phyloP scores from a whole-genome alignment of 2,329 filamentous ascomycete species.

The Botrytis fragariae region DNA sequence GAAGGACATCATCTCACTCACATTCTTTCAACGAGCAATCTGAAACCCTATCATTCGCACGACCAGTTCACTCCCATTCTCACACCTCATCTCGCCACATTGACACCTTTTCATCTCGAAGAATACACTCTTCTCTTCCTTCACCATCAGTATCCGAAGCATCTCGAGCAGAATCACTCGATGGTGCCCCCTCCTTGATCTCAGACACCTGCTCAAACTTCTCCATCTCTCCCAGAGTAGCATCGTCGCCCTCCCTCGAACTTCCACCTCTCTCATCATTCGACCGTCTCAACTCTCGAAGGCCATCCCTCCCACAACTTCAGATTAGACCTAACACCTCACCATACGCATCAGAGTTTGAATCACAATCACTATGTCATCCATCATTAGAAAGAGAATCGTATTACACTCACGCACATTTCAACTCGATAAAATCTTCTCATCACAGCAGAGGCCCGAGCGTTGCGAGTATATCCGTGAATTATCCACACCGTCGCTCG shows the following conservation, averaged over 20 bases:
- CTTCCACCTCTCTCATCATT: slow-evolving; percentile 35
- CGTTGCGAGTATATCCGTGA: slow-evolving; percentile 6
- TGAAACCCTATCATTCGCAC: slow-evolving; percentile 38
- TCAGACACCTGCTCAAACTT: slow-evolving; percentile 66
- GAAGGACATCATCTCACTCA: slow-evolving; percentile 32
- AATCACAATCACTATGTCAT: slow-evolving; percentile 20
- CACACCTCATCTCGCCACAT: slow-evolving; percentile 24
- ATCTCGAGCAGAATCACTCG: slow-evolving; percentile 55
- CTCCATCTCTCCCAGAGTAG: slow-evolving; percentile 53
- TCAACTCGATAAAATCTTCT: slow-evolving; percentile 15
- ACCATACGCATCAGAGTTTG: background rate
- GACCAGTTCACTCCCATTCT: slow-evolving; percentile 24
- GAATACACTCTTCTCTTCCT: slow-evolving; percentile 56
- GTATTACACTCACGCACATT: slow-evolving; percentile 21
- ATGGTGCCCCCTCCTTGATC: slow-evolving; percentile 65
- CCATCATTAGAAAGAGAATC: slow-evolving; percentile 25
- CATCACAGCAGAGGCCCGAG: slow-evolving; percentile 30
- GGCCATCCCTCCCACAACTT: slow-evolving; percentile 36
- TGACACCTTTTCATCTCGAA: slow-evolving; percentile 38
- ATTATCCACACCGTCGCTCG: slow-evolving; percentile 8
- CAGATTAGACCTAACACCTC: slow-evolving; percentile 28
- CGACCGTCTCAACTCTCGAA: slow-evolving; percentile 26
- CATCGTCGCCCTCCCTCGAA: slow-evolving; percentile 35
- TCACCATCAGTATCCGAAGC: slow-evolving; percentile 64
- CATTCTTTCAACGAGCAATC: slow-evolving; percentile 36